Evolutionary conservation across 2,329 filamentous ascomycete genomes (phyloP).

Genomic region (Cordyceps fumosorosea): DNA sequence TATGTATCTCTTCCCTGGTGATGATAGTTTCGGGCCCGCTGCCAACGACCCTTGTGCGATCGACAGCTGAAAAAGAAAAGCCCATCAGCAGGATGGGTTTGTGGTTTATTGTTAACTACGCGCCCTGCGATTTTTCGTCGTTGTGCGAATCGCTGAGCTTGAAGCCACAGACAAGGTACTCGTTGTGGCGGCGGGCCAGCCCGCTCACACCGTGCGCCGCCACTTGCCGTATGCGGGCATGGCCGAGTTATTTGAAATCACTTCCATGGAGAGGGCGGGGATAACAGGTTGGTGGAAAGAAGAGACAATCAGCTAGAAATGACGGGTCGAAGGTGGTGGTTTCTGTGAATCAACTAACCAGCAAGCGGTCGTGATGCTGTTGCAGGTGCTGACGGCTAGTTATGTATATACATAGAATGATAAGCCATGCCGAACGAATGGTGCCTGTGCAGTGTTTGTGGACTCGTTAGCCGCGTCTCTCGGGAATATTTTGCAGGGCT

Average conservation of each 20-base stretch:
- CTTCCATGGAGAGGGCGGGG: not conserved
- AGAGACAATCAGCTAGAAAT: not conserved
- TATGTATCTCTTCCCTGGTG: not conserved
- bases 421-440: too few species aligned
- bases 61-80: not conserved
- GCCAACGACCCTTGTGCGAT: not conserved
- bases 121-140: too few species aligned
- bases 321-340: too few species aligned
- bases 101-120: too few species aligned
- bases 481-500: too few species aligned
- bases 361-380: too few species aligned
- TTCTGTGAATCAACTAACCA: too few species aligned
- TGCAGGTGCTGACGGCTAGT: too few species aligned
- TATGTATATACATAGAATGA: too few species aligned
- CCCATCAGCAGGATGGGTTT: not conserved
- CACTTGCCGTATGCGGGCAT: not conserved
- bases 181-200: not conserved
- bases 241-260: not conserved
- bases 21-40: not conserved
- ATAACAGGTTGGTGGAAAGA: not conserved
- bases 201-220: not conserved
- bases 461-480: too few species aligned
- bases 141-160: too few species aligned
- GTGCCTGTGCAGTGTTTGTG: too few species aligned
- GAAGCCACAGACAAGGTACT: not conserved